Base-by-base conservation (phyloP, 345 rosid genomes). In the Raphanus raphanistrum region DNA sequence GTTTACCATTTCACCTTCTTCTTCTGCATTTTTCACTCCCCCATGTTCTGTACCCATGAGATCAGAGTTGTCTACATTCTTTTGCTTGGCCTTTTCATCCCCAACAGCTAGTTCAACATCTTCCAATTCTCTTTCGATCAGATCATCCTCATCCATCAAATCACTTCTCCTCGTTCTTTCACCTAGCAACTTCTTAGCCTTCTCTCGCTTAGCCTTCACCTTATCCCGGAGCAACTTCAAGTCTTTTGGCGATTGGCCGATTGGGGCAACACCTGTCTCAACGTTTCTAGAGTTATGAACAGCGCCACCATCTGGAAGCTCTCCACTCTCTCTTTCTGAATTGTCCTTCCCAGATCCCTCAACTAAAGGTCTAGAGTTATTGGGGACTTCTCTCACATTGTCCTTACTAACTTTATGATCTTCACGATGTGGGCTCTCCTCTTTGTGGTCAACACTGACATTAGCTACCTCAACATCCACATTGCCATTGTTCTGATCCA, bases 51-150 rank as follows among this genome's bases (percentile, higher is more conserved):
- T 79, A 38, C 57, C 80, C 68, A 50, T 15, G 60, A 50, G 8
- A 36, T 65, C 79, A 69, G 75, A 75, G 82, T 74, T 87, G 65
- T 73, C 77, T 79, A 83, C 77, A 61, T 77, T 84, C 70, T 82
- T 89, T 79, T 84, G 79, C 80, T 84, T 88, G 45, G 72, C 66
- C 55, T 86, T 89, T 82, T 88, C 93, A 61, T 85, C 89, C 25
- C 68, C 91, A 12, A 80, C 92, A 15, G 92, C 88, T 78, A 90
- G 48, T 77, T 91, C 97, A 7, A 93, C 83, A 72, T 86, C 96
- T 80, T 93, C 98, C 21, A 93, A 77, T 82, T 85, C 94, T 76
- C 86, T 90, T 84, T 91, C 98, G 35, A 93, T 91, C 36, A 90
- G 85, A 79, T 91, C 98, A 78, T 93, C 98, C 57, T 90, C 98